Conservation (phyloP, 345 rosid genomes). For the Salix koriyanagi region DNA sequence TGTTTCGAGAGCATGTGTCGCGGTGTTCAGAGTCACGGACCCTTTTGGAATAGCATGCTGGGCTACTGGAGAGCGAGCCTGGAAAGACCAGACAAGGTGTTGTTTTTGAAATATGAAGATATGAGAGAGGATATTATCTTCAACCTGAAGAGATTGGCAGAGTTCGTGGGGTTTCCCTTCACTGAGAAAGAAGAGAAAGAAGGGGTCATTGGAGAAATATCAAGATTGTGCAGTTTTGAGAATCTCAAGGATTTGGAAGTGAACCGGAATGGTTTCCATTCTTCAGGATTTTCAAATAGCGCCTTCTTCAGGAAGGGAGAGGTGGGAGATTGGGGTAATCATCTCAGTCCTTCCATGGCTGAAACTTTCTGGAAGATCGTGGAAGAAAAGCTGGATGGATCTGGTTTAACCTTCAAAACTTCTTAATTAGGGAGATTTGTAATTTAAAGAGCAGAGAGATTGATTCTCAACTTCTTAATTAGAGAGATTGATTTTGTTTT, state of each 20-base stretch:
- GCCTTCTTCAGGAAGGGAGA: conserved; percentile 16
- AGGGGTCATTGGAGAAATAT: conserved; percentile 3
- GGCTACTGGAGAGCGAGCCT: conserved; percentile 34
- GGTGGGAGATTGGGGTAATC: conserved; percentile 15
- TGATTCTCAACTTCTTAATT: too few relatives aligned
- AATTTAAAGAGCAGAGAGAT: too few relatives aligned
- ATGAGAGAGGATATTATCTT: conserved; percentile 21
- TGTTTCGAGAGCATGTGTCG: conserved; percentile 29
- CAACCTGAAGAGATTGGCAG: conserved; percentile 20
- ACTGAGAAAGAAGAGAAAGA: conserved; percentile 5
- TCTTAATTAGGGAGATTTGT: too few relatives aligned
- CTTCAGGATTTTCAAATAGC: neutral
- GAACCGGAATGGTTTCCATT: conserved; percentile 6
- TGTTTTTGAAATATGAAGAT: conserved; percentile 36
- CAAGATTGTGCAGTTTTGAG: conserved; percentile 15
- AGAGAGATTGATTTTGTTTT: too few relatives aligned
- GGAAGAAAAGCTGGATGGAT: conserved; percentile 43
- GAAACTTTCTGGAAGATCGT: conserved; percentile 9
- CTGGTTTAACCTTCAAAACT: conserved; percentile 45
- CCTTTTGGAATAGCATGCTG: conserved; percentile 35
- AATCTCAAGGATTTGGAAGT: conserved; percentile 16
- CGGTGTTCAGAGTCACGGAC: conserved; percentile 28
- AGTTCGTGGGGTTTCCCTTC: conserved; percentile 10
- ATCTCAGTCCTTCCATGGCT: conserved; percentile 17
- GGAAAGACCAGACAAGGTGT: conserved; percentile 22